Evolutionary conservation across 257 asterid genomes (phyloP), one percentile per base, ranked within the genome.

Genomic region (Eucommia ulmoides): DNA sequence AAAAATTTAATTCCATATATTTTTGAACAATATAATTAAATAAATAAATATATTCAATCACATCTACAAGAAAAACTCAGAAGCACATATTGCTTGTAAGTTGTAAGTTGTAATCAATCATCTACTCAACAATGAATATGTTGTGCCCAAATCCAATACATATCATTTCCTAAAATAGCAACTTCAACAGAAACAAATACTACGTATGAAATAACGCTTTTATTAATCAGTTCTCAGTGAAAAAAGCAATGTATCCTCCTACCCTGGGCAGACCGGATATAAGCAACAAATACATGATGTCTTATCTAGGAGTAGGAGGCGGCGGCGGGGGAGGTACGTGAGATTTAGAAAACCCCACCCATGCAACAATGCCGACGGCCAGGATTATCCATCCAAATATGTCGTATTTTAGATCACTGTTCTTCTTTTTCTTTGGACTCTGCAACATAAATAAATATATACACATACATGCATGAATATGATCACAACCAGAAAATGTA

Each of bases 371-470:
- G 41, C 83, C 85, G 8, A 74, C 81, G 1, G 73, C 74, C 22
- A 82, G 77, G 48, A 79, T 65, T 58, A 82, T 25, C 93, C 93
- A 79, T 44, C 85, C 84, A 29, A 56, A 55, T 7, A 71, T 52
- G 70, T 76, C 81, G 8, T 79, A 82, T 59, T 54, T 74, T 33
- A 74, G 73, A 59, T 79, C 89, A 38, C 63, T 66, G 53, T 50
- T 69, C 51, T 55, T 62, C 63, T 70, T 49, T 69, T 66, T 79
- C 70, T 68, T 72, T 1, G 57, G 8, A 51, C 78, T 66, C 68
- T 82, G 33, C 25, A 11, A 15, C 24, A 33, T 17, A 51, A 24
- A 1, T 1, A 38, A 20, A 19, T 1, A n/a, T 14, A 38, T 33
- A 18, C 3, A 45, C 24, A 20, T 5, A 29, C 12, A 29, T 29